These are phyloP conservation scores for Calamus simplicifolius DNA, from an alignment of 176 grass and related monocot genomes.

Conservation along the genomic window DNA sequence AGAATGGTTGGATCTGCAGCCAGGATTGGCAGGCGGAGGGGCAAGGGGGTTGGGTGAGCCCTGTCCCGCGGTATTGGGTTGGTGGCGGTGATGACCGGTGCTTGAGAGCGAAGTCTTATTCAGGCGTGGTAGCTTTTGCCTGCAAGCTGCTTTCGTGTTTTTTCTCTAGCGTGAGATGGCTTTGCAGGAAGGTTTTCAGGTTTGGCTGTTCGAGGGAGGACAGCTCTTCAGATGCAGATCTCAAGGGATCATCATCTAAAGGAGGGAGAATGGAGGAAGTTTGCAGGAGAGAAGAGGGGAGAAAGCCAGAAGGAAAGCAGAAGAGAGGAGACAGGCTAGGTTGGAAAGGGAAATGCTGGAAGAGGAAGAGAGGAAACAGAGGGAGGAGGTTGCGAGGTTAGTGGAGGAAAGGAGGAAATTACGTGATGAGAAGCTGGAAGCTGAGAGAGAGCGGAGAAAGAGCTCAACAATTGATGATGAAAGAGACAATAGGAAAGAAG, in stretches of 20 bases:
- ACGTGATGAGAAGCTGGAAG: conserved; percentile 73
- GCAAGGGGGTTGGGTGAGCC: conserved; percentile 22
- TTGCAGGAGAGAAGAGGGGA: conserved; percentile 61
- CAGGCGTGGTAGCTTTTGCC: conserved; percentile 25
- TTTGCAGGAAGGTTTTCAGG: conserved; percentile 53
- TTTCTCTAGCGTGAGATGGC: conserved; percentile 31
- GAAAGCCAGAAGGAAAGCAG: conserved; percentile 75
- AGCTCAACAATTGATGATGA: conserved; percentile 53
- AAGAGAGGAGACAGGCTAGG: conserved; percentile 74
- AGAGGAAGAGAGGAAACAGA: conserved; percentile 94
- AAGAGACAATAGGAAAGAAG: conserved; percentile 57
- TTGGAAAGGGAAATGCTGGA: conserved; percentile 92
- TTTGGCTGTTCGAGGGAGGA: conserved; percentile 33
- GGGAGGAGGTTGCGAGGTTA: conserved; percentile 76
- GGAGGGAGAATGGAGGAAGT: conserved; percentile 51
- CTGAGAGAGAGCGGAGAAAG: conserved; percentile 57
- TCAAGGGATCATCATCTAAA: conserved; percentile 33
- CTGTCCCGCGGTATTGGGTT: conserved; percentile 31
- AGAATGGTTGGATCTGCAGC: conserved; percentile 53
- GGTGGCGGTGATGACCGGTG: conserved; percentile 27
- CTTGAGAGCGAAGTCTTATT: conserved; percentile 26
- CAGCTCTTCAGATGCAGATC: conserved; percentile 22
- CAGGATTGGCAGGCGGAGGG: conserved; percentile 47
- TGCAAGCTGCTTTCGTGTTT: conserved; percentile 32
- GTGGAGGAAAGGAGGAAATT: conserved; percentile 87